These are phyloP conservation scores for Aspergillus ustus DNA, from an alignment of 2,329 filamentous ascomycete genomes.

Conservation along the genomic window DNA sequence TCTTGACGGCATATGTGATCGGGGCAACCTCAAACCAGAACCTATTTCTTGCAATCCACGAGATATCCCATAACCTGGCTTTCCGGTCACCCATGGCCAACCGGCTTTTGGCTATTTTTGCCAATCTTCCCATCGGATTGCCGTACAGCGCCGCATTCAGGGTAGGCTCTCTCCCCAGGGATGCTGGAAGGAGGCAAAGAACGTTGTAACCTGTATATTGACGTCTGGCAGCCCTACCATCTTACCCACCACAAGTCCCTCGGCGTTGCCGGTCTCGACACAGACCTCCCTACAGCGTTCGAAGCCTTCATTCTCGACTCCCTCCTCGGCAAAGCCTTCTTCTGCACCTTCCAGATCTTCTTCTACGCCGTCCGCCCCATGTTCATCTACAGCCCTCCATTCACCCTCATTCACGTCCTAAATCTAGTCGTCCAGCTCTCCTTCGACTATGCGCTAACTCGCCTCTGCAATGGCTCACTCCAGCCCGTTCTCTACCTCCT, in stretches of 20 bases:
- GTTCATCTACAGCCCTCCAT: constrained; percentile 86
- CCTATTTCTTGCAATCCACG: constrained; percentile 96
- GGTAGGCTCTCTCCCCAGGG: constrained; percentile 53
- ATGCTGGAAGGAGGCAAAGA: background rate
- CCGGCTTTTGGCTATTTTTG: constrained; percentile 84
- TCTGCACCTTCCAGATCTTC: constrained; percentile 98
- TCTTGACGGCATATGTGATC: constrained; percentile 85
- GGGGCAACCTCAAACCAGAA: constrained; percentile 98
- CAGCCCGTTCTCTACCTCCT: constrained; percentile 81
- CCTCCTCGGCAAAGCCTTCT: constrained; percentile 95
- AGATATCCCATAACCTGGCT: constrained; percentile 97
- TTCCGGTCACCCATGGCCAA: constrained; percentile 83
- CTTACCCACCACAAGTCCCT: constrained; percentile 99
- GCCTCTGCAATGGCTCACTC: constrained; percentile 57
- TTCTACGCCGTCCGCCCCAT: constrained; percentile 98
- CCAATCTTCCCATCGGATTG: constrained; percentile 92
- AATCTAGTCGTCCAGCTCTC: constrained; percentile 77
- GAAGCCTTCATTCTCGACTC: constrained; percentile 93
- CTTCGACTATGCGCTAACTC: constrained; percentile 76
- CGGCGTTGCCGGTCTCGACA: constrained; percentile 93
- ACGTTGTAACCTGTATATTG: constrained; percentile 1
- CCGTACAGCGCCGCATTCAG: constrained; percentile 96
- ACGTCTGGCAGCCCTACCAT: constrained; percentile 75
- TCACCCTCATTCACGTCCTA: constrained; percentile 81
- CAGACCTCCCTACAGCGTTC: constrained; percentile 87